Percentiles rank a stretch among this genome's conserved stretches.
Conservation (phyloP, 2,329 filamentous ascomycete genomes). For the Leptographium radiaticola region DNA sequence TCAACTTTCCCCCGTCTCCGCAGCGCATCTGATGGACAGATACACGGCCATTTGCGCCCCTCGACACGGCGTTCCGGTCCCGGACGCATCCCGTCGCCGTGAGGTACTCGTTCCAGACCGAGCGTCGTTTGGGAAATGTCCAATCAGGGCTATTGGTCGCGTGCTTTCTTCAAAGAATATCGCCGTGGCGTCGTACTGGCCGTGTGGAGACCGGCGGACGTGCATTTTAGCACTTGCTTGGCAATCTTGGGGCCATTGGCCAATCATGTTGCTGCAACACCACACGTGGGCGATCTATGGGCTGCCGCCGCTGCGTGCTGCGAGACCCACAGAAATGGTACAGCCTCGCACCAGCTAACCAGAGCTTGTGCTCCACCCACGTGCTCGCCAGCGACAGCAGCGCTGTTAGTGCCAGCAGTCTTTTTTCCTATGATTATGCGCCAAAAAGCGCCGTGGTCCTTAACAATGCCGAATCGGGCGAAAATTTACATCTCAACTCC, state of each 20-base stretch:
- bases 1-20: too few species aligned
- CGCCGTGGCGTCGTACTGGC: neutral
- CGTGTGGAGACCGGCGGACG: neutral
- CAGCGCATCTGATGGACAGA: too few species aligned
- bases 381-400: neutral
- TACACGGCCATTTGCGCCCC: too few species aligned
- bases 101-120: too few species aligned
- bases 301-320: neutral
- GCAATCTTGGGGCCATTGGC: neutral
- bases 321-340: neutral
- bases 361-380: neutral
- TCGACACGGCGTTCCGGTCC: too few species aligned
- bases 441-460: neutral
- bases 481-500: too few species aligned
- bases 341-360: constrained; percentile 2
- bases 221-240: neutral
- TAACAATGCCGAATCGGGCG: too few species aligned
- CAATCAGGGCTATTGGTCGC: neutral
- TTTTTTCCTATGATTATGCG: neutral
- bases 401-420: neutral
- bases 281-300: constrained; percentile 11
- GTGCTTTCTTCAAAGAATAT: neutral
- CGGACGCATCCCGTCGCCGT: too few species aligned
- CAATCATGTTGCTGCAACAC: constrained; percentile 5
- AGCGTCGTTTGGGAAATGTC: neutral